Evolutionary conservation across 768 basidiomycete species (phyloP), one percentile per base, ranked within the genome.

Genomic region (Suillus discolor): DNA sequence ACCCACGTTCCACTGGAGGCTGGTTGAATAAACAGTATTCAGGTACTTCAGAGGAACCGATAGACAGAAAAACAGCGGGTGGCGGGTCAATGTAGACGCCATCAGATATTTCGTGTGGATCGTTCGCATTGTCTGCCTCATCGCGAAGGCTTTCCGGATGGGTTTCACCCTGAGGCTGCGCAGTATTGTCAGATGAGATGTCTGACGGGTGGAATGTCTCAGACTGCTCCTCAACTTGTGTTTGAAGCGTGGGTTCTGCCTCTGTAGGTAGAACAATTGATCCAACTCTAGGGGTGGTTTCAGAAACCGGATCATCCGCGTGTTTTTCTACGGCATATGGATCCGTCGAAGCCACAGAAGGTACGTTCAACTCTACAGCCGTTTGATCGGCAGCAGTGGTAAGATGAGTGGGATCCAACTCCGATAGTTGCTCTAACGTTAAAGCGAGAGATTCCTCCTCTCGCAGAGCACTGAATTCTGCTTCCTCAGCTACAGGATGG

Each of bases 81-180:
- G 91, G 91, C 36, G 89, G 88, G 66, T 91, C 90, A 61, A 90
- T 90, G 73, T 87, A 91, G 55, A 90, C 87, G 36, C 85, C 90
- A 71, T 87, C 86, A 31, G 84, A 87, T 62, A 87, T 84, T 74
- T 86, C 83, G 72, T 86, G 85, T n/a, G 84, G 84, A 73, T 88
- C 82, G 61, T 53, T 59, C 2, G 53, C 45, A 53, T 42, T 23
- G 18, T 60, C 41, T 42, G 12, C 28, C 41, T 31, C 59, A 42
- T 28, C 59, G 1, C 42, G 59, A 20, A 18, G 18, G 59, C 18
- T 28, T 18, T 42, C 41, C 6, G 18, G 69, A 62, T 64, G 65
- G n/a, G 62, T 68, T 71, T 77, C 75, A 72, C 67, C 67, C 54
- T 49, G 16, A 60, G 47, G 60, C 65, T 57, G 62, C 5, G 60